A percentile compares a stretch with the other conserved stretches of the same genome.
phyloP scores from a whole-genome alignment of 148 eudicot genomes.

The Pouteria glomerata region DNA sequence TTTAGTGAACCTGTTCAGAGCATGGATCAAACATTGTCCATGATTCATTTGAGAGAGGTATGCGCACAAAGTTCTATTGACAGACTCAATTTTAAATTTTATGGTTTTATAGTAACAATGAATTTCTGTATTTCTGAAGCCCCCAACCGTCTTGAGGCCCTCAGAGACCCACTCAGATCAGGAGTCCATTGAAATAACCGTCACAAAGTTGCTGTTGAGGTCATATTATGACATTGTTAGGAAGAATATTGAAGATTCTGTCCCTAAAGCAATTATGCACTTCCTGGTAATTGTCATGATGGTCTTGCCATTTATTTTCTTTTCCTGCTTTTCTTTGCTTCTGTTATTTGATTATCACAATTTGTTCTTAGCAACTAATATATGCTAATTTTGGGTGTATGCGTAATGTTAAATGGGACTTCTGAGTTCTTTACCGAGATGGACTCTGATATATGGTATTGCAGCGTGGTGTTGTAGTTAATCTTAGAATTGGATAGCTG shows the following conservation, averaged over 20 bases:
- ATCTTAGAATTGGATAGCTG: background rate
- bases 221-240: constrained; percentile 94
- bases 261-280: constrained; percentile 99
- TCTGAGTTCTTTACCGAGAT: background rate
- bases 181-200: constrained; percentile 76
- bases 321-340: background rate
- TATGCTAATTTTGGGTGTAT: background rate
- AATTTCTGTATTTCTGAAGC: constrained; percentile 36
- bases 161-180: constrained; percentile 73
- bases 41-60: constrained; percentile 90
- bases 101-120: background rate
- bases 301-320: background rate
- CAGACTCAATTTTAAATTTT: background rate
- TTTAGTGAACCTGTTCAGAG: constrained; percentile 58
- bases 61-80: constrained; percentile 3
- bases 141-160: constrained; percentile 87
- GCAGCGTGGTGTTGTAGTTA: background rate
- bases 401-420: background rate
- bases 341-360: background rate
- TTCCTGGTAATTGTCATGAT: constrained; percentile 61
- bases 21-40: constrained; percentile 57
- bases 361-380: background rate
- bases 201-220: constrained; percentile 76
- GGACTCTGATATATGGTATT: background rate
- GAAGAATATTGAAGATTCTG: constrained; percentile 86